phyloP scores from a whole-genome alignment of 139 green algal species.

The Penium margaritaceum region DNA sequence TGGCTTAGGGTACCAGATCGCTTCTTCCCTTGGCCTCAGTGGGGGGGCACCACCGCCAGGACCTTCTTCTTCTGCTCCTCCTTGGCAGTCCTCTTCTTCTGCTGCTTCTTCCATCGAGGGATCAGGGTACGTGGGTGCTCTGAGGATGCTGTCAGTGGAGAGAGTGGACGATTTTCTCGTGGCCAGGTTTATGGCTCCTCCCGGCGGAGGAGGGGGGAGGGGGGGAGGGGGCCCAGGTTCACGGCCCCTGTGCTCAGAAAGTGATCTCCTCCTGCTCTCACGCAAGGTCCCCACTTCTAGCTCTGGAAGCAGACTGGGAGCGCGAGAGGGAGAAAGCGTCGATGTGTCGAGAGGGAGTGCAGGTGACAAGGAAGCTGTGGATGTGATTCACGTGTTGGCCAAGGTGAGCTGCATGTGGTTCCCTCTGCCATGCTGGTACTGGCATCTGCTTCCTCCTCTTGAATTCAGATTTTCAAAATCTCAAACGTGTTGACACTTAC shows the following conservation, averaged over 20 bases:
- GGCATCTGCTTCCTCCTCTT: background rate
- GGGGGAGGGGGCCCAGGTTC: background rate
- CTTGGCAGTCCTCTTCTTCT: too few relatives aligned
- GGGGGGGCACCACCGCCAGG: too few relatives aligned
- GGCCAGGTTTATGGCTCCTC: slow-evolving; percentile 19
- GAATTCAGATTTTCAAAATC: too few relatives aligned
- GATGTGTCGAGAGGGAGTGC: slow-evolving; percentile 10
- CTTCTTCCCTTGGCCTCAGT: too few relatives aligned
- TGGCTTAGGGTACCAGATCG: too few relatives aligned
- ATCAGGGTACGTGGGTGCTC: slow-evolving; percentile 2
- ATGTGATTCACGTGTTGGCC: background rate
- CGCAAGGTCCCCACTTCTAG: background rate
- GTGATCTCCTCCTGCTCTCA: slow-evolving; percentile 36
- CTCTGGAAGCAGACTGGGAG: background rate
- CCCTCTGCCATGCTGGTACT: background rate
- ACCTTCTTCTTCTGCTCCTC: too few relatives aligned
- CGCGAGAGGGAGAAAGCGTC: background rate
- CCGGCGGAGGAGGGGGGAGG: too few relatives aligned
- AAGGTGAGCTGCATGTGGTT: background rate
- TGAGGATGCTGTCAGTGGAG: slow-evolving; percentile 35
- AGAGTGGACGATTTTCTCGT: slow-evolving; percentile 32
- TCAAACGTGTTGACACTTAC: too few relatives aligned
- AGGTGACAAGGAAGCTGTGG: background rate
- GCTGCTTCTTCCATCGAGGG: too few relatives aligned
- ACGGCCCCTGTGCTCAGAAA: slow-evolving; percentile 11